Conservation (phyloP, 306 rosid species). For the Gleditsia sinensis region DNA sequence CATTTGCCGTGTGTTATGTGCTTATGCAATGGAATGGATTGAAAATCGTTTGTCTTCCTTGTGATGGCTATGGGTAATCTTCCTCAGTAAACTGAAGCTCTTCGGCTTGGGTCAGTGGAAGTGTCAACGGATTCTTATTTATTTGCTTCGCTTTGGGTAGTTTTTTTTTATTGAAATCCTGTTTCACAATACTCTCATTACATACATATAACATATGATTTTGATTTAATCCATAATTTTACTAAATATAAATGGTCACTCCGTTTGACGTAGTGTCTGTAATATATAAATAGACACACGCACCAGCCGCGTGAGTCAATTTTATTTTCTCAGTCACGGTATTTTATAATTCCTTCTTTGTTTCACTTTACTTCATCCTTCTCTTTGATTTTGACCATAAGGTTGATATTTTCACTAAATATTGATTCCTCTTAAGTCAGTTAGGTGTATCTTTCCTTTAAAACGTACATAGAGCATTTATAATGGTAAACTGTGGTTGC, state of each 20-base stretch:
- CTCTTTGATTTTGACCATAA: neutral
- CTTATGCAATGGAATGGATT: conserved; percentile 6
- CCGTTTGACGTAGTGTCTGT: neutral
- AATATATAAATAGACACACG: neutral
- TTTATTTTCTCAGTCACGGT: neutral
- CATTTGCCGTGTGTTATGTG: neutral
- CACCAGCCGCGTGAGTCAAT: neutral
- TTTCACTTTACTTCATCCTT: neutral
- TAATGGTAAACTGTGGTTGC: neutral
- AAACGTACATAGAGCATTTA: neutral
- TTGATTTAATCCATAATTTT: neutral
- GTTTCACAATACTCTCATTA: neutral
- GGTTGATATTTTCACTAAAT: neutral
- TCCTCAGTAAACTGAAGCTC: neutral
- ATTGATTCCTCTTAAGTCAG: neutral
- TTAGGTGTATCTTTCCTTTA: neutral
- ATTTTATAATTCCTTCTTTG: neutral
- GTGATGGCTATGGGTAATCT: neutral
- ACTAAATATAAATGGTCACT: neutral
- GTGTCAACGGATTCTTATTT: neutral
- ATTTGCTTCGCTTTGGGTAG: neutral
- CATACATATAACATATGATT: neutral
- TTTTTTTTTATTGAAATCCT: neutral
- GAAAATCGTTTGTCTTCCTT: neutral
- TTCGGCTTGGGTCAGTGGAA: neutral